phyloP scores from a whole-genome alignment of 2,329 filamentous ascomycete species.

The Pseudogymnoascus sp. region DNA sequence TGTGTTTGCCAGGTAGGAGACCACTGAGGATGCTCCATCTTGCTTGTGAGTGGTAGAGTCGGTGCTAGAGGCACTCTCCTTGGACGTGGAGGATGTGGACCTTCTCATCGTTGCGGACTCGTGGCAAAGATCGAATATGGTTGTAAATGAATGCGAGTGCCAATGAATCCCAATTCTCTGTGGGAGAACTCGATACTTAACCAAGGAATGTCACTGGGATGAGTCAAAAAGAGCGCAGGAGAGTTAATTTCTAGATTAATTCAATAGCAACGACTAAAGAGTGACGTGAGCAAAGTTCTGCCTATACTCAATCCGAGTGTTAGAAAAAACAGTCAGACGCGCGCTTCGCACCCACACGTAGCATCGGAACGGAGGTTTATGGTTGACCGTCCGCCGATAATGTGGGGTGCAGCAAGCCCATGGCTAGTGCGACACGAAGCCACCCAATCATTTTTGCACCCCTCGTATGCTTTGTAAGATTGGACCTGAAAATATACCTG shows the following conservation, averaged over 20 bases:
- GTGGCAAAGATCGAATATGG: background rate
- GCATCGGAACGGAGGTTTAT: background rate
- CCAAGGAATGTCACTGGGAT: background rate
- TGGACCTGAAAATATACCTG: background rate
- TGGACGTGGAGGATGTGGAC: background rate
- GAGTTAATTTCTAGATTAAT: background rate
- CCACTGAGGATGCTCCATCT: background rate
- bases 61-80: background rate
- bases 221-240: background rate
- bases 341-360: background rate
- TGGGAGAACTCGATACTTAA: background rate
- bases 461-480: conserved; percentile 7
- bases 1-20: background rate
- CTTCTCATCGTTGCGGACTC: background rate
- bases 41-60: background rate
- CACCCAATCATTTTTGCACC: background rate
- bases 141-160: background rate
- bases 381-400: background rate
- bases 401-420: background rate
- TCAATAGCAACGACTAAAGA: background rate
- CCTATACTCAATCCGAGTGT: background rate
- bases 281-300: conserved; percentile 1
- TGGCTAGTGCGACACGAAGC: background rate
- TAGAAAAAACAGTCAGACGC: background rate
- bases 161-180: background rate